phyloP scores from a whole-genome alignment of 352 stramenopile species.

The Blastocystis sp. region DNA sequence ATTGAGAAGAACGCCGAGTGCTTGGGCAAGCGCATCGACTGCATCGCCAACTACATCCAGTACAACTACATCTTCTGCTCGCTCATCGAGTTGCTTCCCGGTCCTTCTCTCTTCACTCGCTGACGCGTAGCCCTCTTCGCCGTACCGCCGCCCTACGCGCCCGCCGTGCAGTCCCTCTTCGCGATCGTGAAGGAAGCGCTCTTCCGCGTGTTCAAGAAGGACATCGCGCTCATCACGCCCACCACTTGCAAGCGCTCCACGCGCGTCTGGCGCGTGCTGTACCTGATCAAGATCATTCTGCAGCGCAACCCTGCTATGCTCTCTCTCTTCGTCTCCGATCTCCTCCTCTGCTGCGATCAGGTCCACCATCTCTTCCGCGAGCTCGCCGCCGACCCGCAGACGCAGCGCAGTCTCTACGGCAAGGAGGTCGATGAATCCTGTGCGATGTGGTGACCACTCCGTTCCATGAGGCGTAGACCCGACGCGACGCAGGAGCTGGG shows the following conservation, averaged over 20 bases:
- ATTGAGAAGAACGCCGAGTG: constrained; percentile 27
- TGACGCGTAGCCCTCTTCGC: constrained; percentile 38
- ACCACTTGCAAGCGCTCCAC: background rate
- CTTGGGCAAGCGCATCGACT: constrained; percentile 7
- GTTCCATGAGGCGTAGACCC: background rate
- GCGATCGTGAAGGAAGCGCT: constrained; percentile 12
- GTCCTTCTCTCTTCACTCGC: background rate
- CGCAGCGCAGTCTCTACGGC: background rate
- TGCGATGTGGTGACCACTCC: background rate
- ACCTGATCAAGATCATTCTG: constrained; percentile 39
- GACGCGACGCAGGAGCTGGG: background rate
- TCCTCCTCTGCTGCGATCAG: constrained; percentile 34
- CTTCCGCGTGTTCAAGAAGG: constrained; percentile 30
- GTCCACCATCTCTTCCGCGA: constrained; percentile 12
- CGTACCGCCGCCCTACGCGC: background rate
- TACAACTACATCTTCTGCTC: constrained; percentile 1
- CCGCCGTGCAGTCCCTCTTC: background rate
- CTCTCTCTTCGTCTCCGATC: background rate
- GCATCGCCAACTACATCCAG: constrained; percentile 13
- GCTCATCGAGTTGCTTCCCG: constrained; percentile 31
- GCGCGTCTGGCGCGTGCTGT: constrained; percentile 32
- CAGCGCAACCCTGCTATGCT: constrained; percentile 11
- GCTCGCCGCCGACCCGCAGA: background rate
- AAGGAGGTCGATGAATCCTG: background rate
- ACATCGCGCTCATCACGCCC: constrained; percentile 6